Evolutionary conservation across 805 yeast genomes (phyloP).

Genomic region (Candida saitoana): DNA sequence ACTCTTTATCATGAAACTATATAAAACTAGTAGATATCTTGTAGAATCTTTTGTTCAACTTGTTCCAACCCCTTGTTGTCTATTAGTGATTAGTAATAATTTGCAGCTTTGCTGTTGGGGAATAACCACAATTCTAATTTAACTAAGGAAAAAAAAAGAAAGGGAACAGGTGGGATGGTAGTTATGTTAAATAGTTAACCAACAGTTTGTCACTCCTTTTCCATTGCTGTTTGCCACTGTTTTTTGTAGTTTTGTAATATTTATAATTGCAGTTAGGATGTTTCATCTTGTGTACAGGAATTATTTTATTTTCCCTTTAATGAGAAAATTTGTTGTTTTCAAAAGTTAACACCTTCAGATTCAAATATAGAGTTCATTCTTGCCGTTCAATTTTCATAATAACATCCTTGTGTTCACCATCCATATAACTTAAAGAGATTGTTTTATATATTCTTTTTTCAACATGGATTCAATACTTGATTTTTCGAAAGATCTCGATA

Average conservation of each 20-base stretch:
- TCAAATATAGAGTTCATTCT: neutral
- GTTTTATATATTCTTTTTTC: neutral
- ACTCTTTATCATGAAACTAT: too few relatives aligned
- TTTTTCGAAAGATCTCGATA: constrained; percentile 79
- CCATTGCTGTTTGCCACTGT: neutral
- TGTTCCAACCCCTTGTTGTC: too few relatives aligned
- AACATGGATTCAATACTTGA: constrained; percentile 84
- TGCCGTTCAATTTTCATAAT: neutral
- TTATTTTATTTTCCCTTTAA: neutral
- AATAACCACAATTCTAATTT: neutral
- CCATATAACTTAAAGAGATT: neutral
- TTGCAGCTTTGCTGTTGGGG: neutral
- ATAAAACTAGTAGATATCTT: too few relatives aligned
- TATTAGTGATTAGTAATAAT: neutral
- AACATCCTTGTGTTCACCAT: neutral
- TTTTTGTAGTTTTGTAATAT: neutral
- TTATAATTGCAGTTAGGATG: neutral
- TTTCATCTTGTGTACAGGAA: neutral
- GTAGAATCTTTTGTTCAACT: too few relatives aligned
- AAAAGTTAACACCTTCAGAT: neutral
- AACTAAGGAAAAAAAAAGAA: neutral
- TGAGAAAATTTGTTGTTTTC: constrained; percentile 1
- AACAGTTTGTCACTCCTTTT: neutral
- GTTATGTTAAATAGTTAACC: neutral
- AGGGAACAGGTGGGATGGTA: neutral